These are phyloP conservation scores for Paraphoma chrysanthemicola DNA, from an alignment of 2,329 filamentous ascomycete species.

Conservation along the genomic window DNA sequence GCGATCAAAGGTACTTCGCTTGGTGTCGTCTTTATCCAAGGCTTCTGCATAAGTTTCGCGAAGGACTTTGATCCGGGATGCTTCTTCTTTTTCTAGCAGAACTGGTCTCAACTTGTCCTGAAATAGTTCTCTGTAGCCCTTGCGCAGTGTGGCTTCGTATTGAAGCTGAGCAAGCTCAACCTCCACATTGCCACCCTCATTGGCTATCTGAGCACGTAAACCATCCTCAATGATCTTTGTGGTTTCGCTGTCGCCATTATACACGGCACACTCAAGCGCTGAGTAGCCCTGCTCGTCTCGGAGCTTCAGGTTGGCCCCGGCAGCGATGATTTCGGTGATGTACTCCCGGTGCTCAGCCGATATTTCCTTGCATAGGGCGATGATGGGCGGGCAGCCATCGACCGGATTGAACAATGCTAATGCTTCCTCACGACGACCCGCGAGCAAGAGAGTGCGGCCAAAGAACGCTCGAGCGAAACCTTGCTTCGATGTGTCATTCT, in stretches of 20 bases:
- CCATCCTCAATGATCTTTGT: conserved; percentile 37
- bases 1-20: conserved; percentile 30
- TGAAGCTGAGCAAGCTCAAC: conserved; percentile 11
- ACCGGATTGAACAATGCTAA: conserved; percentile 37
- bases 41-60: conserved; percentile 9
- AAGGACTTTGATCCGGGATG: conserved; percentile 12
- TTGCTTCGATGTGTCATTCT: conserved; percentile 33
- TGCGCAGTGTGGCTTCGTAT: conserved; percentile 39
- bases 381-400: conserved; percentile 39
- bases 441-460: conserved; percentile 35
- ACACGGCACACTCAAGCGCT: conserved; percentile 50
- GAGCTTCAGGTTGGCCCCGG: conserved; percentile 41
- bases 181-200: neutral
- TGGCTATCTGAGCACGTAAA: conserved; percentile 12
- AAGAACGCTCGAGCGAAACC: conserved; percentile 45
- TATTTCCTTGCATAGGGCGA: conserved; percentile 50
- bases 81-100: conserved; percentile 24
- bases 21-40: conserved; percentile 24
- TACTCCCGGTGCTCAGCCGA: conserved; percentile 47
- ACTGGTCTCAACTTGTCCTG: conserved; percentile 48
- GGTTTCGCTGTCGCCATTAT: conserved; percentile 32
- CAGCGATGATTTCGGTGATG: conserved; percentile 40
- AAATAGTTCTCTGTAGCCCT: conserved; percentile 47
- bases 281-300: conserved; percentile 47
- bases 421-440: conserved; percentile 32